Evolutionary conservation across 2,329 filamentous ascomycete species (phyloP).

Genomic region (Sphaerulina vaccinii): DNA sequence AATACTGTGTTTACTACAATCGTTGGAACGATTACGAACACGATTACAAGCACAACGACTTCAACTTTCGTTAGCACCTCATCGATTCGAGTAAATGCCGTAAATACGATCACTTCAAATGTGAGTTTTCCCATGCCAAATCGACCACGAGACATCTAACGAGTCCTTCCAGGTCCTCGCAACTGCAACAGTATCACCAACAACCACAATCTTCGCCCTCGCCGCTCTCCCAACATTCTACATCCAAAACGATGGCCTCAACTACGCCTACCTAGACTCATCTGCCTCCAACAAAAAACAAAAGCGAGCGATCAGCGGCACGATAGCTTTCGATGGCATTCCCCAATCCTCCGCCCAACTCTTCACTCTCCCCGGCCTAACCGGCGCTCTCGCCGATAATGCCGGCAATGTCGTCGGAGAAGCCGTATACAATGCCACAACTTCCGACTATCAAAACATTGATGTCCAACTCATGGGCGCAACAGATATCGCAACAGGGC

Average conservation of each 20-base stretch:
- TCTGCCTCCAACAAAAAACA: background rate
- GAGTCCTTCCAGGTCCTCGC: background rate
- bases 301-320: conserved; percentile 2
- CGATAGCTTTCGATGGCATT: conserved; percentile 2
- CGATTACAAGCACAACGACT: background rate
- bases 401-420: background rate
- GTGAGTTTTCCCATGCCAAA: too few species aligned
- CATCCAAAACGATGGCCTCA: conserved; percentile 7
- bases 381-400: background rate
- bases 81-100: too few species aligned
- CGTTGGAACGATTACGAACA: background rate
- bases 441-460: background rate
- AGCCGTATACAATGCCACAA: background rate
- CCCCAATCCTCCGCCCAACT: background rate
- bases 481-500: background rate
- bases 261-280: background rate
- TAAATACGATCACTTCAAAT: too few species aligned
- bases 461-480: background rate
- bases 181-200: background rate
- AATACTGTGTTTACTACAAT: background rate
- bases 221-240: conserved; percentile 6
- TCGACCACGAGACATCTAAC: too few species aligned
- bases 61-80: background rate
- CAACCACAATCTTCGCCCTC: conserved; percentile 1
- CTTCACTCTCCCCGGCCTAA: conserved; percentile 2